Percentiles rank a stretch among this genome's conserved stretches.
Evolutionary conservation across 441 rosid species (phyloP).

Genomic region (Raphanus hybrid): DNA sequence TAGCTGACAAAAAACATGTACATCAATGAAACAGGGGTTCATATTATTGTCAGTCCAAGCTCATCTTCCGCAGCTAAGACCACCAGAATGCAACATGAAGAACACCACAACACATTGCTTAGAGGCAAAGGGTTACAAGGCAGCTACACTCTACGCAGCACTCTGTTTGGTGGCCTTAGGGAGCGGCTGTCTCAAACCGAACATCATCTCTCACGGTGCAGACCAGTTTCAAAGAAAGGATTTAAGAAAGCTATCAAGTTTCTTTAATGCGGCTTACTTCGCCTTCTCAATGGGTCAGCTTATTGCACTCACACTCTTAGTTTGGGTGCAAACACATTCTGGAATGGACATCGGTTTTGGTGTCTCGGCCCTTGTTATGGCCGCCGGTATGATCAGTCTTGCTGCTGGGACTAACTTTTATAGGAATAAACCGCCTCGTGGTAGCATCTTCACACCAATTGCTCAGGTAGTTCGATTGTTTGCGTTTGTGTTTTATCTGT

Average conservation of each 20-base stretch:
- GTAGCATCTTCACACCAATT: conserved; percentile 67
- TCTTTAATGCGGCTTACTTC: conserved; percentile 69
- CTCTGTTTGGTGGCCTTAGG: conserved; percentile 72
- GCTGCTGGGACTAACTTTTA: conserved; percentile 51
- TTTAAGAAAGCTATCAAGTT: conserved; percentile 59
- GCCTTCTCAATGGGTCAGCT: conserved; percentile 72
- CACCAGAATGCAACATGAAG: conserved; percentile 57
- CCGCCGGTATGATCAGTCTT: conserved; percentile 53
- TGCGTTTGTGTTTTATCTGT: not conserved
- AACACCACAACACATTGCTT: conserved; percentile 38
- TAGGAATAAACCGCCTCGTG: conserved; percentile 57
- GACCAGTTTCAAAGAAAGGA: conserved; percentile 58
- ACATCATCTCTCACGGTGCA: conserved; percentile 74
- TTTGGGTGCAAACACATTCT: conserved; percentile 76
- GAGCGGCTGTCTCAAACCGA: conserved; percentile 77
- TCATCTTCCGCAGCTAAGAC: conserved; percentile 63
- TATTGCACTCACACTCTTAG: conserved; percentile 63
- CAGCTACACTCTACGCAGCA: conserved; percentile 55
- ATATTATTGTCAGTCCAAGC: conserved; percentile 69
- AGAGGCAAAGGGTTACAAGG: conserved; percentile 62
- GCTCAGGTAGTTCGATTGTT: conserved; percentile 54
- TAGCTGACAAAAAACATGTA: conserved; percentile 20
- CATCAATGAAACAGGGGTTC: conserved; percentile 55
- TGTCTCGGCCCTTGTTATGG: conserved; percentile 72
- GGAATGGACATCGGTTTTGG: conserved; percentile 79